Base-by-base conservation (phyloP, 2,329 filamentous ascomycete species). In the Diaporthe vaccinii region DNA sequence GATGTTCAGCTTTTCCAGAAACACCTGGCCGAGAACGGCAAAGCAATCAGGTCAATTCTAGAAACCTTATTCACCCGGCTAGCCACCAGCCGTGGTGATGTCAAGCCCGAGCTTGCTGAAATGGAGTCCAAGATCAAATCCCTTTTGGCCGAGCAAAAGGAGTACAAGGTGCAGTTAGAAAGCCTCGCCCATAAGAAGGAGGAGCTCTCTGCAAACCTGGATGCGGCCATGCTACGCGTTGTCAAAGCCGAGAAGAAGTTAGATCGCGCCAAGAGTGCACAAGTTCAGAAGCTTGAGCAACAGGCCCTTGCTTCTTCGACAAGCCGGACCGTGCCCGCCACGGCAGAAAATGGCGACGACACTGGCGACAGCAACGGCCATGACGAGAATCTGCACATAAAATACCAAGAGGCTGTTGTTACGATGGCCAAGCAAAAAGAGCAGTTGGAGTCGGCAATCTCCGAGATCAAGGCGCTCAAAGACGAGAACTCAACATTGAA, bases 161-260 rank as follows among this genome's bases (percentile, higher is more conserved):
- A 93, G 73, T 92, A 94, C 79, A 87, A 94, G 15, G 89, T 93
- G 51, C 94, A 96, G 82, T 85, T 97, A 69, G 95, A 97, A 78
- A 91, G 93, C 72, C 86, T 96, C 17, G 89, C 91, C 67, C 88
- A 90, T 9, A 95, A 98, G 80, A 97, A 97, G 80, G 93, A 97
- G 72, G 92, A 94, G 79, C 88, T 98, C 4, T 95, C 95, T 62
- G 94, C 97, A 80, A 93, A 96, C 77, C 88, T 98, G 28, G 96
- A 98, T 82, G 93, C 91, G 46, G 97, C 96, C 22, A 98, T 95
- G 7, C 88, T 98, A 75, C 91, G 97, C 78, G 98, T 98, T 81
- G 95, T 98, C 87, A 94, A 97, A 79, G 97, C 97, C 0, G 97
- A 99, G 83, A 97, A 98, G 86, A 97, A 95, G 82, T 88, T 98